Base-by-base conservation (phyloP, 495 filamentous ascomycete genomes). In the Tuber borchii region DNA sequence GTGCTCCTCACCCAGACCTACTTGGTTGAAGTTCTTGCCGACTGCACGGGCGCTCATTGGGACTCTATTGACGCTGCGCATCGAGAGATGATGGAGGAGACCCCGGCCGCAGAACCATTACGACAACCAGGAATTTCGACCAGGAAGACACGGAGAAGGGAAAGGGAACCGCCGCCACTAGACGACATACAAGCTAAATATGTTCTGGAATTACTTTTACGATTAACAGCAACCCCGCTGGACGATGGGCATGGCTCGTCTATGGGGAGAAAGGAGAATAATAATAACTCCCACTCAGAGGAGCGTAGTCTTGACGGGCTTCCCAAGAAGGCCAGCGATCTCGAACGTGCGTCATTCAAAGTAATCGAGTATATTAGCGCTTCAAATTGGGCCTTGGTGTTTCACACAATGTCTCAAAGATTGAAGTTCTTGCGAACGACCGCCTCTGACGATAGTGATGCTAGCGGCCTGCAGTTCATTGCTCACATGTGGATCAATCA, bases 1-100 rank as follows among this genome's bases (percentile, higher is more conserved):
- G 85, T 90, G 22, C 83, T 89, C 45, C 85, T 88, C 69, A 89
- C 89, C 37, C 89, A 90, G 78, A 84, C 88, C 72, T 90, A 89
- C 80, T 82, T 89, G 40, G 84, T 91, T 76, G 86, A 87, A 75
- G 84, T 91, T 65, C 86, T 89, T 70, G 88, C 89, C 78, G 89
- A 91, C 81, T 91, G 89, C 81, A 90, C 88, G 79, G 85, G 86
- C 65, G 87, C 86, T 69, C 85, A 90, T 80, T 90, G 88, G 88
- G 83, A 86, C 48, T 81, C 84, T 45, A 75, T 86, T 40, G 83
- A 85, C 69, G 79, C 81, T 31, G 46, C 68, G 46, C 74, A 70
- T 61, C 48, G 34, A 40, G 69, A 42, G 31, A 65, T 45, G 45
- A 70, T 80, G 70, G 74, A 82, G 31, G 34, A 75, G 73, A 71